Conservation (phyloP, 495 filamentous ascomycete species). For the Penicillium verhagenii region DNA sequence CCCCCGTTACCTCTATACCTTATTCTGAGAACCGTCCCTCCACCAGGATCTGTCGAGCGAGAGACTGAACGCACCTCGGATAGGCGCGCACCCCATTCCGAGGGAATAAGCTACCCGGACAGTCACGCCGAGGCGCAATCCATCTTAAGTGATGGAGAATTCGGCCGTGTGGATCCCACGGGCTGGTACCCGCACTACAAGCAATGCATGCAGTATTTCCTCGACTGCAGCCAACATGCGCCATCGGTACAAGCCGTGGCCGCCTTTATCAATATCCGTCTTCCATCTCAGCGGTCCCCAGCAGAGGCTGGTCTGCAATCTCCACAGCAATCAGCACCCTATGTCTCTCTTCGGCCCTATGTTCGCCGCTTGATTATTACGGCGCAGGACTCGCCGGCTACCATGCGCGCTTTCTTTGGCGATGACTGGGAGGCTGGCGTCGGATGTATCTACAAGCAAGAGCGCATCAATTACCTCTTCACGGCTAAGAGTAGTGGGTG, state of each 20-base stretch:
- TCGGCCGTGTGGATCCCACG: constrained; percentile 63
- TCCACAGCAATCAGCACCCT: constrained; percentile 17
- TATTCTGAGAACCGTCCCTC: constrained; percentile 26
- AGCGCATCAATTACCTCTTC: constrained; percentile 90
- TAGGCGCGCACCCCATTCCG: constrained; percentile 17
- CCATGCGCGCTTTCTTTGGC: constrained; percentile 88
- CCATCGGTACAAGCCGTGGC: constrained; percentile 79
- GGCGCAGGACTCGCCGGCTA: constrained; percentile 72
- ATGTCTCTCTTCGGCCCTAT: constrained; percentile 77
- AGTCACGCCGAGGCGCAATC: constrained; percentile 14
- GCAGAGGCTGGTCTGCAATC: constrained; percentile 15
- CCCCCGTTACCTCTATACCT: neutral
- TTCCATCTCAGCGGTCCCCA: constrained; percentile 43
- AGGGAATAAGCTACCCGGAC: constrained; percentile 13
- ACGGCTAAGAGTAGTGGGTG: constrained; percentile 93
- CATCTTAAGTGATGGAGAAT: constrained; percentile 25
- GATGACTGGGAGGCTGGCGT: constrained; percentile 77
- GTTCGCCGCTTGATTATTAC: constrained; percentile 88
- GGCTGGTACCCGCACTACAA: constrained; percentile 90
- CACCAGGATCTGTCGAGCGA: constrained; percentile 23
- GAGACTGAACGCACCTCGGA: constrained; percentile 29
- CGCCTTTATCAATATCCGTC: constrained; percentile 82
- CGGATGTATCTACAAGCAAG: constrained; percentile 75
- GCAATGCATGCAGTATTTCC: constrained; percentile 81
- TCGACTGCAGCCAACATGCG: constrained; percentile 80